Evolutionary conservation across 352 stramenopile species (phyloP).

Genomic region (Phytophthora pseudosyringae): DNA sequence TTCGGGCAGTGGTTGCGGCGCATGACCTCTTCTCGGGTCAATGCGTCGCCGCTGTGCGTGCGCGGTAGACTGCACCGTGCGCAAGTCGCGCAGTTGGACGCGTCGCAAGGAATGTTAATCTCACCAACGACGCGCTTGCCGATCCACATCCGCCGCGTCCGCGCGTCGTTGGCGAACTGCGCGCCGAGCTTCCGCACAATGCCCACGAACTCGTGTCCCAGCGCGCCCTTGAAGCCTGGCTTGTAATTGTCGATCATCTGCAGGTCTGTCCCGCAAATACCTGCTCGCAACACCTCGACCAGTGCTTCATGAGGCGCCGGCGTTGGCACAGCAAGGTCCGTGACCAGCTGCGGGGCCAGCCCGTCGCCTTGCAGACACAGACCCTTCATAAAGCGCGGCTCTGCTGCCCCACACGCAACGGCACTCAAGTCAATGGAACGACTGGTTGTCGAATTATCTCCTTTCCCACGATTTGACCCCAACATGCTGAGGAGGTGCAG

Average conservation of each 20-base stretch:
- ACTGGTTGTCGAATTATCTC: constrained; percentile 20
- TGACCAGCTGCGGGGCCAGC: constrained; percentile 34
- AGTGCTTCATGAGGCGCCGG: constrained; percentile 53
- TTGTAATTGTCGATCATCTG: constrained; percentile 85
- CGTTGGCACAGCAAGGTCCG: constrained; percentile 45
- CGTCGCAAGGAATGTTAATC: constrained; percentile 90
- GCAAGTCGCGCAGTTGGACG: constrained; percentile 53
- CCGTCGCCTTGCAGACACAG: constrained; percentile 56
- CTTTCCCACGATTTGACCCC: constrained; percentile 30
- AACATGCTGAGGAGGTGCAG: constrained; percentile 33
- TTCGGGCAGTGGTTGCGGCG: constrained; percentile 90
- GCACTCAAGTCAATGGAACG: constrained; percentile 25
- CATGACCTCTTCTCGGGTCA: constrained; percentile 41
- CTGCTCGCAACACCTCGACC: constrained; percentile 64
- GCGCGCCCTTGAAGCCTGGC: constrained; percentile 59
- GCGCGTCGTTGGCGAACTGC: constrained; percentile 28
- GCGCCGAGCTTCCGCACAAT: constrained; percentile 71
- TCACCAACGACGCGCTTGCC: constrained; percentile 90
- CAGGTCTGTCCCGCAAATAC: constrained; percentile 79
- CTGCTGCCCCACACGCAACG: constrained; percentile 12
- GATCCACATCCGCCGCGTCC: constrained; percentile 44
- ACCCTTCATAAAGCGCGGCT: constrained; percentile 49
- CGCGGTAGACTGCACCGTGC: constrained; percentile 22
- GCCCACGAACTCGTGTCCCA: constrained; percentile 93
- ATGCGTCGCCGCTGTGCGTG: constrained; percentile 19